phyloP scores from a whole-genome alignment of 345 rosid species.

The Linum trigynum region DNA sequence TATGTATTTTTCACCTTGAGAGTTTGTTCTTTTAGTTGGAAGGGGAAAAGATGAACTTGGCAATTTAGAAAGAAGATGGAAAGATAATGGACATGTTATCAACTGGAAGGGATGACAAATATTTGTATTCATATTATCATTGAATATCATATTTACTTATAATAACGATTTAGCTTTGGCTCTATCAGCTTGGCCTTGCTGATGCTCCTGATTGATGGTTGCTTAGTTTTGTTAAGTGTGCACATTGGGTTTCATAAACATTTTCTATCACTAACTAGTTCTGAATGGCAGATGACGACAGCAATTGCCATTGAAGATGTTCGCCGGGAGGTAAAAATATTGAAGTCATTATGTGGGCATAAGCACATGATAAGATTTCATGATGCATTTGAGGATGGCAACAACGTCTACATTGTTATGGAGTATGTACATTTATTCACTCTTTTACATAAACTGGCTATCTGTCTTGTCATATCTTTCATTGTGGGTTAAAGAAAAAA shows the following conservation, averaged over 20 bases:
- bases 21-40: too few relatives aligned
- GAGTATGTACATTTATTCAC: constrained; percentile 41
- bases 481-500: too few relatives aligned
- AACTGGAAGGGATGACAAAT: background rate
- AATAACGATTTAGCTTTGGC: background rate
- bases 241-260: background rate
- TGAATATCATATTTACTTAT: constrained; percentile 1
- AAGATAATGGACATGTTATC: too few relatives aligned
- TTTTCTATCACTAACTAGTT: background rate
- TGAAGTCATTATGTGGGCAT: constrained; percentile 72
- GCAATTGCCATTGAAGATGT: constrained; percentile 87
- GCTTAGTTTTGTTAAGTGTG: background rate
- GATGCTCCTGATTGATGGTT: too few relatives aligned
- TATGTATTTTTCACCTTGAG: too few relatives aligned
- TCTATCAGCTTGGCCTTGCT: background rate
- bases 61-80: too few relatives aligned
- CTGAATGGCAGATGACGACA: constrained; percentile 64
- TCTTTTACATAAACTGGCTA: background rate
- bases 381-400: constrained; percentile 78
- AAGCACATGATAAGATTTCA: constrained; percentile 67
- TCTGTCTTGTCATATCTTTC: too few relatives aligned
- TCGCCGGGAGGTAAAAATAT: constrained; percentile 81
- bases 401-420: constrained; percentile 72
- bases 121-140: background rate
- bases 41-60: too few relatives aligned